Percentiles rank a stretch among this genome's conserved stretches.
phyloP scores from a whole-genome alignment of 2,329 filamentous ascomycete species.

The Cercospora sesami region DNA sequence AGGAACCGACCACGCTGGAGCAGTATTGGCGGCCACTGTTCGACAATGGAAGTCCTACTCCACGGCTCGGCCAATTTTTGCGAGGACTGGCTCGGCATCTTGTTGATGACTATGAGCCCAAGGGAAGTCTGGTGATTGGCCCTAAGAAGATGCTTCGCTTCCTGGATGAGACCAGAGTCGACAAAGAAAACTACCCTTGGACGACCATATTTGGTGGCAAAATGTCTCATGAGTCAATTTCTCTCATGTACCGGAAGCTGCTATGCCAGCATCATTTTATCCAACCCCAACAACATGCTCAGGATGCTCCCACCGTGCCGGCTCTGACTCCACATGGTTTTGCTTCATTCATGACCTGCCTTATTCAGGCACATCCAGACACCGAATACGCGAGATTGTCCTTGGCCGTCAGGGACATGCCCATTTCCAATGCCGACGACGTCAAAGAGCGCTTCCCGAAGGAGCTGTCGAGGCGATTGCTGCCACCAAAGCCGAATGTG shows the following conservation, averaged over 20 bases:
- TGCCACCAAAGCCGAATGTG: slow-evolving; percentile 62
- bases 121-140: slow-evolving; percentile 68
- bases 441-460: slow-evolving; percentile 74
- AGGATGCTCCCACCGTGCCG: slow-evolving; percentile 47
- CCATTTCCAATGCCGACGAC: slow-evolving; percentile 65
- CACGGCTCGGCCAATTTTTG: slow-evolving; percentile 68
- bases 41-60: slow-evolving; percentile 65
- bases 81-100: slow-evolving; percentile 72
- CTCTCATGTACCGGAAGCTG: slow-evolving; percentile 50
- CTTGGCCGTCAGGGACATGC: slow-evolving; percentile 67
- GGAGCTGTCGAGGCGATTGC: slow-evolving; percentile 70
- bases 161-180: slow-evolving; percentile 66
- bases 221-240: slow-evolving; percentile 44
- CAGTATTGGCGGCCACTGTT: slow-evolving; percentile 77
- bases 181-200: slow-evolving; percentile 69
- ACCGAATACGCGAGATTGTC: slow-evolving; percentile 70
- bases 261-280: slow-evolving; percentile 53
- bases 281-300: slow-evolving; percentile 41
- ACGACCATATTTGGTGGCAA: slow-evolving; percentile 48
- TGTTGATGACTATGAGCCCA: slow-evolving; percentile 68
- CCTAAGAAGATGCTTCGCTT: slow-evolving; percentile 74
- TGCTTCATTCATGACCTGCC: slow-evolving; percentile 65
- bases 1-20: slow-evolving; percentile 62
- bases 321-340: slow-evolving; percentile 51
- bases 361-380: slow-evolving; percentile 75